Base-by-base conservation (phyloP, 805 yeast genomes). In the Starmerella apicola region DNA sequence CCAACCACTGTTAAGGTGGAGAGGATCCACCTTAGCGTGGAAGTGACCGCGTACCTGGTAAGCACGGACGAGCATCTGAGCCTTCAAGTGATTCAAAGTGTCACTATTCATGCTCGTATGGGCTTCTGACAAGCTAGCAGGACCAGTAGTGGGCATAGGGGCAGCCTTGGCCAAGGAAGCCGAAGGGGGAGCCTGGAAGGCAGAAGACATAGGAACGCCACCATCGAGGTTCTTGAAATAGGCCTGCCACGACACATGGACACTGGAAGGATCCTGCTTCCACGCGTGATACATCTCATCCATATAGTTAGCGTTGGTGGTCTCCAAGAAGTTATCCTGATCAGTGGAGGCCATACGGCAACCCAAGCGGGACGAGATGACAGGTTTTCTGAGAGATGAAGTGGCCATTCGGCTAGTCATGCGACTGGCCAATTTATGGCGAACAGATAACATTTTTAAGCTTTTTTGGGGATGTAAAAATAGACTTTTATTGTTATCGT, bases 21-120 rank as follows among this genome's bases (percentile, higher is more conserved):
- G 68, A n/a, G 99, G 99, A 63, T 91, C 99, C 46, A 85, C 78
- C 54, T 77, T 79, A 34, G 97, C 96, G 67, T 82, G 83, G 62
- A 78, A 81, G 63, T 91, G 99, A 51, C 98, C 99, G 64, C 97
- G 78, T 38, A 91, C 98, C 68, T 91, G 98, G 66, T 86, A 91
- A 23, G 98, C 98, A 63, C 99, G 81, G 48, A 93, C 96, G 54
- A 91, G 71, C 53, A 91, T 74, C 70, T 91, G 99, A 15, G 85
- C 93, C 63, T 91, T 91, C 70, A 91, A 74, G 62, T 91, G 97
- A 47, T 82, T 71, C 47, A 51, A 35, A 25, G 46, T 45, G 26
- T 51, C 52, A 6, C 29, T 3, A 35, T 41, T 37, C 39, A 40
- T 39, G 46, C 59, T 61, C 33, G 72, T 70, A 21, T 72, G 73